Percentiles rank a stretch among this genome's conserved stretches.
phyloP scores from a whole-genome alignment of 345 rosid species.

The Bretschneidera sinensis region DNA sequence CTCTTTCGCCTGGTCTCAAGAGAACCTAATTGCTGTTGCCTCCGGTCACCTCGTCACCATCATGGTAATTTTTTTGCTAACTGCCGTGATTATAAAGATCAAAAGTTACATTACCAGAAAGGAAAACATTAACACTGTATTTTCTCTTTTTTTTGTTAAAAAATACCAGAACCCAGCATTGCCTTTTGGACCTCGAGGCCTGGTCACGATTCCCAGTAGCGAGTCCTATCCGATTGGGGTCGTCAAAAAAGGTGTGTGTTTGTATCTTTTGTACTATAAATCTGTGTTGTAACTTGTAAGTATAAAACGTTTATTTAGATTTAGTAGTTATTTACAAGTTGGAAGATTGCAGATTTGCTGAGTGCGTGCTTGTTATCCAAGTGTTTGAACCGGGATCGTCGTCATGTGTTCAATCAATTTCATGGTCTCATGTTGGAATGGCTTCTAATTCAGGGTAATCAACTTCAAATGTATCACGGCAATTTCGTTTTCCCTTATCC shows the following conservation, averaged over 20 bases:
- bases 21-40: constrained; percentile 85
- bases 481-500: background rate
- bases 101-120: background rate
- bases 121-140: background rate
- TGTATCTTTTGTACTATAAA: constrained; percentile 3
- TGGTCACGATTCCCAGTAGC: constrained; percentile 48
- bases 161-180: constrained; percentile 69
- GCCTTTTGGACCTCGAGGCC: constrained; percentile 82
- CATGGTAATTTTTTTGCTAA: constrained; percentile 41
- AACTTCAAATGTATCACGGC: constrained; percentile 2
- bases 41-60: constrained; percentile 80
- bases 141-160: background rate
- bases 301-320: no score
- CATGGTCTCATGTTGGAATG: constrained; percentile 98
- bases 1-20: constrained; percentile 92
- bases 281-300: no score
- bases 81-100: background rate
- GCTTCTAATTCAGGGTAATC: constrained; percentile 69
- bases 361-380: constrained; percentile 55
- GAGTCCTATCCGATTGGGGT: constrained; percentile 62
- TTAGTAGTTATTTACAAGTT: no score
- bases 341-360: constrained; percentile 48
- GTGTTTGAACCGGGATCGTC: constrained; percentile 60
- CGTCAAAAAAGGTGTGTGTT: constrained; percentile 52
- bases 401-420: constrained; percentile 68